Evolutionary conservation across 768 basidiomycete genomes (phyloP), one percentile per base, ranked within the genome.

Genomic region (Suillus paluster): DNA sequence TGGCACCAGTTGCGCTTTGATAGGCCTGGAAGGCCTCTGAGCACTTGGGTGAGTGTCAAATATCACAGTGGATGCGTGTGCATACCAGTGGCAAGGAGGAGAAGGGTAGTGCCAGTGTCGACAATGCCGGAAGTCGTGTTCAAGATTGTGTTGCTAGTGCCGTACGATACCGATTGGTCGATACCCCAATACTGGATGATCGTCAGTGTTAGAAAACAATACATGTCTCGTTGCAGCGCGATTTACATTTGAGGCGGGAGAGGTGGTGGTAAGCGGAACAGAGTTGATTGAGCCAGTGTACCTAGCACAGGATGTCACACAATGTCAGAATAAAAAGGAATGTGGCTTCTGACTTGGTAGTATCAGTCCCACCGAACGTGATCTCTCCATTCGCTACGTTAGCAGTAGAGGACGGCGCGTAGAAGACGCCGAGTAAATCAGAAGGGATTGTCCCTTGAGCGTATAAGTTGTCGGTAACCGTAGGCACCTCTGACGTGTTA

Each of bases 401-500:
- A 4, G 65, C 49, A 10, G 66, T 56, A 1, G 81, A 81, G 5
- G 83, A 81, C 15, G 85, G 86, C 60, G 77, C 70, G 66, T 81
- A 87, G 56, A 77, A 86, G 67, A 86, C 83, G 5, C 83, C 84
- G 59, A 87, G 74, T 4, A 78, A 76, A 63, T 84, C 72, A 14
- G 73, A 65, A 15, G 77, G 52, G 63, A 88, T 86, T 3, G 71
- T 71, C 11, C 82, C 81, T 67, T 84, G 78, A 11, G 72, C 39
- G 70, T 77, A 83, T 14, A 86, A 78, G 70, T 83, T 87, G 73
- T 86, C 82, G n/a, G 81, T 84, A 19, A 88, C 81, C 12, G 86
- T 87, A 10, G 84, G 82, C 23, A 85, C 79, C 21, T 71, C 68
- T 2, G 68, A 48, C 11, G 72, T 75, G 57, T 73, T 71, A 4